Percentiles rank a stretch among this genome's conserved stretches.
phyloP scores from a whole-genome alignment of 352 stramenopile species.

The Elongisporangium undulatum region DNA sequence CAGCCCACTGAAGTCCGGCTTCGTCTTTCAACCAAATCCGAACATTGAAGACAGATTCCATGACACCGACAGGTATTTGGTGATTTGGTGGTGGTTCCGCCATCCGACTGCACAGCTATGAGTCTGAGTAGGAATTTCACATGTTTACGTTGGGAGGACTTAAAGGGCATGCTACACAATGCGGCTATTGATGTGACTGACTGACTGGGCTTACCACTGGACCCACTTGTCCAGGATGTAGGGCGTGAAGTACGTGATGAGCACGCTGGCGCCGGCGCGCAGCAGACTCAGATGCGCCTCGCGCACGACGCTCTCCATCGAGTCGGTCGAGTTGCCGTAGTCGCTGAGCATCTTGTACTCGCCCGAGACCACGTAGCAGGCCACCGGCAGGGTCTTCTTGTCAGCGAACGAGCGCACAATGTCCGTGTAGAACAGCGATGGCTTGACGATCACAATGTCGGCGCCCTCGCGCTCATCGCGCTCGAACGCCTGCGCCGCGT shows the following conservation, averaged over 20 bases:
- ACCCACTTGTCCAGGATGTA: conserved; percentile 83
- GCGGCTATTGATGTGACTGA: neutral
- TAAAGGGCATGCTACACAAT: no score
- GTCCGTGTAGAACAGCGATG: conserved; percentile 98
- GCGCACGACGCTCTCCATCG: conserved; percentile 80
- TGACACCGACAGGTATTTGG: no score
- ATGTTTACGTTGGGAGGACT: no score
- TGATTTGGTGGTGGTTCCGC: no score
- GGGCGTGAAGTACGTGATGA: conserved; percentile 98
- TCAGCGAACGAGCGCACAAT: conserved; percentile 94
- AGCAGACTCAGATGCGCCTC: conserved; percentile 77
- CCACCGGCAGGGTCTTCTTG: conserved; percentile 92
- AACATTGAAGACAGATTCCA: no score
- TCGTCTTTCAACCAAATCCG: no score
- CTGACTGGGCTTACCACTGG: conserved; percentile 54
- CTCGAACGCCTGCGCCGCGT: conserved; percentile 74
- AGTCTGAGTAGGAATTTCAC: no score
- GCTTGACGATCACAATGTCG: conserved; percentile 99
- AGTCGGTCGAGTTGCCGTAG: conserved; percentile 80
- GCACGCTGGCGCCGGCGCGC: conserved; percentile 94
- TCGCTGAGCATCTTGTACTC: conserved; percentile 99
- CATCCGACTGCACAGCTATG: no score
- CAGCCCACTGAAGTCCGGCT: no score
- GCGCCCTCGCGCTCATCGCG: conserved; percentile 89
- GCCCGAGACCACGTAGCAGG: conserved; percentile 98